Percentiles rank a stretch among this genome's conserved stretches.
Conservation (phyloP, 768 basidiomycete species). For the Lactifluus volemus region DNA sequence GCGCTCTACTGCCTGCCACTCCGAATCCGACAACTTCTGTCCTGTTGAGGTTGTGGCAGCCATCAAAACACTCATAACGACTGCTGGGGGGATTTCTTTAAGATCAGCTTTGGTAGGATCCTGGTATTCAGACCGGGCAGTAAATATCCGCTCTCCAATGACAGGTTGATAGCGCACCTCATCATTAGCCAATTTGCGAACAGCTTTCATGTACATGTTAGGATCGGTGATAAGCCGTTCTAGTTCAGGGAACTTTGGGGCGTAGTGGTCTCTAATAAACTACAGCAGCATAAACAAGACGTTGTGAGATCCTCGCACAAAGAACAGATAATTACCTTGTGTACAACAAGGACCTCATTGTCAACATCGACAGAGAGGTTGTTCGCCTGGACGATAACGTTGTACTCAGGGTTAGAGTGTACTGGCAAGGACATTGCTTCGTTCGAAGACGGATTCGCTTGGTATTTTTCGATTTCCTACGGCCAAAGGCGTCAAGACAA, state of each 20-base stretch:
- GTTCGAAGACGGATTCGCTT: slow-evolving; percentile 65
- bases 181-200: slow-evolving; percentile 78
- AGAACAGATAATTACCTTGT: slow-evolving; percentile 54
- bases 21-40: slow-evolving; percentile 51
- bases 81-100: slow-evolving; percentile 70
- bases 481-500: slow-evolving; percentile 1
- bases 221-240: slow-evolving; percentile 93
- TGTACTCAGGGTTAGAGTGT: slow-evolving; percentile 91
- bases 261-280: slow-evolving; percentile 98
- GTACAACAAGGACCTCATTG: slow-evolving; percentile 94
- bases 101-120: slow-evolving; percentile 85
- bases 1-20: slow-evolving; percentile 74
- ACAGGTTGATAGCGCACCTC: slow-evolving; percentile 39
- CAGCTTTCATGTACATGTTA: slow-evolving; percentile 85
- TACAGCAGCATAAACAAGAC: slow-evolving; percentile 27
- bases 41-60: slow-evolving; percentile 91
- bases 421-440: slow-evolving; percentile 73
- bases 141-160: not conserved
- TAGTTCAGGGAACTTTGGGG: slow-evolving; percentile 90
- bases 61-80: slow-evolving; percentile 93
- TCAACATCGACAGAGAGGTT: slow-evolving; percentile 97
- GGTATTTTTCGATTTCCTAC: slow-evolving; percentile 90
- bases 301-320: slow-evolving; percentile 7
- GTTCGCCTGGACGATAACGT: slow-evolving; percentile 93
- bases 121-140: slow-evolving; percentile 28